A percentile compares a stretch with the other conserved stretches of the same genome.
phyloP scores from a whole-genome alignment of 2,329 filamentous ascomycete species.

The Pseudonectria foliicola region DNA sequence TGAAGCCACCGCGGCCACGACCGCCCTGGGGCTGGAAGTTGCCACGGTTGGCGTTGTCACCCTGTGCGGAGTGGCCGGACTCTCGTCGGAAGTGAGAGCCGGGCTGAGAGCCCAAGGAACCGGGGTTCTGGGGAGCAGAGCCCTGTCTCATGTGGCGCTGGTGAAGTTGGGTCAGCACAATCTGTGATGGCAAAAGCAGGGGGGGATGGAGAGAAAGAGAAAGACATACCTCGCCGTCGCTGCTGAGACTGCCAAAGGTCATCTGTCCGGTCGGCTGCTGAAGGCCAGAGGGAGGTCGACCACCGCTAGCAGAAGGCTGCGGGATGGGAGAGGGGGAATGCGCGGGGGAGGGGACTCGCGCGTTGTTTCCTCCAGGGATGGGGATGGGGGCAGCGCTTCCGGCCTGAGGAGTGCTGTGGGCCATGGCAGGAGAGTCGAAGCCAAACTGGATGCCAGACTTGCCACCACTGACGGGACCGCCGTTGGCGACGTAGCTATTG shows the following conservation, averaged over 20 bases:
- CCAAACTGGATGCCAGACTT: constrained; percentile 74
- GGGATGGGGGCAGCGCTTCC: constrained; percentile 49
- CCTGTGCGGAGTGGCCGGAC: constrained; percentile 74
- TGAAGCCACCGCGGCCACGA: constrained; percentile 44
- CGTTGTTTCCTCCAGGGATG: constrained; percentile 53
- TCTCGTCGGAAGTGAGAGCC: constrained; percentile 72
- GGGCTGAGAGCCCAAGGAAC: constrained; percentile 56
- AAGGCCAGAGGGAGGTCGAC: constrained; percentile 73
- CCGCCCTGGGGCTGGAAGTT: constrained; percentile 42
- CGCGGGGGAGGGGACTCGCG: constrained; percentile 73
- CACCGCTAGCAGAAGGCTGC: constrained; percentile 74
- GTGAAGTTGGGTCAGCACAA: constrained; percentile 5
- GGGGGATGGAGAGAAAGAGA: constrained; percentile 3
- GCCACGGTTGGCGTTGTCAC: constrained; percentile 40
- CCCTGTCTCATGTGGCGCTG: constrained; percentile 64
- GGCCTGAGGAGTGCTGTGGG: constrained; percentile 59
- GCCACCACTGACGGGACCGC: constrained; percentile 51
- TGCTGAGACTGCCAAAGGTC: constrained; percentile 77
- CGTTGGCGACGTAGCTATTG: constrained; percentile 70
- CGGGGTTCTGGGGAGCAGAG: constrained; percentile 54
- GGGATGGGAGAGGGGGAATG: constrained; percentile 92
- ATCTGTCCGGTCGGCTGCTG: constrained; percentile 60
- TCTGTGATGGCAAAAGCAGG: constrained; percentile 2
- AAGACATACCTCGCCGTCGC: constrained; percentile 65
- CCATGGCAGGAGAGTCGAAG: constrained; percentile 62